Evolutionary conservation across 768 basidiomycete species (phyloP).

Genomic region (Trametopsis cervina): DNA sequence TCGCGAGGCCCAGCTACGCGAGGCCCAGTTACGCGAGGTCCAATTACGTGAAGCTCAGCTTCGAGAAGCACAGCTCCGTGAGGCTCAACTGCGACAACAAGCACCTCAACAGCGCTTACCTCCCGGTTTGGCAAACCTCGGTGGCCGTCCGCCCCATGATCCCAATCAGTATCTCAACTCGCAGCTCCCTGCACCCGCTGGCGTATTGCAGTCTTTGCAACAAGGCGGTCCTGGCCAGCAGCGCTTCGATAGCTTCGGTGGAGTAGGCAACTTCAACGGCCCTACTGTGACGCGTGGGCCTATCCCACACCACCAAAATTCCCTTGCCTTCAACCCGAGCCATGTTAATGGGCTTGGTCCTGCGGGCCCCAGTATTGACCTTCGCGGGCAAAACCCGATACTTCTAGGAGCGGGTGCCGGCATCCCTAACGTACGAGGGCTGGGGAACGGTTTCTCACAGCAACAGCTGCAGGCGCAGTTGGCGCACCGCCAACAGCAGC

Average conservation of each 20-base stretch:
- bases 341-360: conserved; percentile 42
- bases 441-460: conserved; percentile 43
- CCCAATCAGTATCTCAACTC: conserved; percentile 50
- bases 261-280: conserved; percentile 21
- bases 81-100: conserved; percentile 45
- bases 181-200: conserved; percentile 25
- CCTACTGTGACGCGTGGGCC: conserved; percentile 41
- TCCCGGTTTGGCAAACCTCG: conserved; percentile 76
- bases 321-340: conserved; percentile 25
- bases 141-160: conserved; percentile 76
- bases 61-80: conserved; percentile 48
- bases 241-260: conserved; percentile 47
- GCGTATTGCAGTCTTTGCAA: conserved; percentile 18
- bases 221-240: conserved; percentile 35
- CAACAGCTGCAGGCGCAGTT: conserved; percentile 36
- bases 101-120: conserved; percentile 51
- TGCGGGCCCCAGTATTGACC: conserved; percentile 51
- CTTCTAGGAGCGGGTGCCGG: conserved; percentile 36
- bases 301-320: conserved; percentile 42
- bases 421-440: conserved; percentile 38
- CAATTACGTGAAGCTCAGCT: background rate
- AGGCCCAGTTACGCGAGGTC: background rate
- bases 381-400: conserved; percentile 42
- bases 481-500: conserved; percentile 38
- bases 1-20: background rate